A percentile compares a stretch with the other conserved stretches of the same genome.
Evolutionary conservation across 257 asterid species (phyloP).

Genomic region (Solanum habrochaites): DNA sequence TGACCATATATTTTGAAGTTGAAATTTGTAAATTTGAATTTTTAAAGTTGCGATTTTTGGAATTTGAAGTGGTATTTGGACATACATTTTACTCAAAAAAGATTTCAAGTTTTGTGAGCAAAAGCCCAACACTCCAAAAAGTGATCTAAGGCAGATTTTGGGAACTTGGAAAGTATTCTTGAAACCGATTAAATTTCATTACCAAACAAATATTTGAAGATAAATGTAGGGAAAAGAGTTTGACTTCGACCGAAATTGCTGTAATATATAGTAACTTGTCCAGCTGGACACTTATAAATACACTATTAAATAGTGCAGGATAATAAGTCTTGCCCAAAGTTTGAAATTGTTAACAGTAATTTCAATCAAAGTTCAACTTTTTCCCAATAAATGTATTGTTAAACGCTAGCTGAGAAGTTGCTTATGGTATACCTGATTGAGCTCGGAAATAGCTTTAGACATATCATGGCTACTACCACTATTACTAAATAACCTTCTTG

Average conservation of each 20-base stretch:
- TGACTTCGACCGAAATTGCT: too few relatives aligned
- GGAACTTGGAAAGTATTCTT: not conserved
- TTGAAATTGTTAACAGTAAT: too few relatives aligned
- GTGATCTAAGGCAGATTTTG: not conserved
- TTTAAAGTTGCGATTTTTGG: not conserved
- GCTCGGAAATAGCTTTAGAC: conserved; percentile 45
- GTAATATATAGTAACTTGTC: too few relatives aligned
- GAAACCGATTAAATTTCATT: not conserved
- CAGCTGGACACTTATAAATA: too few relatives aligned
- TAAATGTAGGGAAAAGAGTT: too few relatives aligned
- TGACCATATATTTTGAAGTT: not conserved
- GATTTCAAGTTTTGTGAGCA: not conserved
- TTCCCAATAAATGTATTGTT: too few relatives aligned
- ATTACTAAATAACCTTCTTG: conserved; percentile 30
- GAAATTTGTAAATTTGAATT: not conserved
- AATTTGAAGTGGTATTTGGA: not conserved
- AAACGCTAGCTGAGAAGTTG: not conserved
- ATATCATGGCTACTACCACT: conserved; percentile 31
- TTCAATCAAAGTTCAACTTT: too few relatives aligned
- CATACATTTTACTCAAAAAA: not conserved
- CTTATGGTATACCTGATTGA: conserved; percentile 48
- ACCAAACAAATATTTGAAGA: too few relatives aligned
- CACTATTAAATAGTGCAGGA: too few relatives aligned
- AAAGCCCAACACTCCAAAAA: not conserved
- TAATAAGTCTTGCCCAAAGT: too few relatives aligned